These are phyloP conservation scores for Teunomyces panamensis DNA, from an alignment of 805 yeast genomes.

Conservation along the genomic window DNA sequence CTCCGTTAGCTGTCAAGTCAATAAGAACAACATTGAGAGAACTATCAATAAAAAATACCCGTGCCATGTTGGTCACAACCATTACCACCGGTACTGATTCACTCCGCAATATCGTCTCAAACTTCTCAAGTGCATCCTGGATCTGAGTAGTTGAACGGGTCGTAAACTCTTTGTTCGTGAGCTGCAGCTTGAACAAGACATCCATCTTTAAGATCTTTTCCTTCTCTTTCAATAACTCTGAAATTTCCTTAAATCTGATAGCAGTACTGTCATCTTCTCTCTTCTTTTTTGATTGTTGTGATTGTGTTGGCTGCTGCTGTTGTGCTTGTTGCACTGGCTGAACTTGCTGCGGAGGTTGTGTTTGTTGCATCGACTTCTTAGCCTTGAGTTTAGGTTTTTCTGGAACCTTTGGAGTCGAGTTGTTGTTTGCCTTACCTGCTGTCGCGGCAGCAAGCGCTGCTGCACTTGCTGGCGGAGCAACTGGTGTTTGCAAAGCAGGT, in stretches of 20 bases:
- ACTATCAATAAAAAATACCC: conserved; percentile 39
- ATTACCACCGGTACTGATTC: conserved; percentile 32
- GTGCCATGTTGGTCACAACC: conserved; percentile 37
- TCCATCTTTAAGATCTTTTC: conserved; percentile 43
- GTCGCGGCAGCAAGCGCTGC: conserved; percentile 4
- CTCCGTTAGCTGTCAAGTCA: conserved; percentile 41
- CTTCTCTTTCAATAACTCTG: conserved; percentile 25
- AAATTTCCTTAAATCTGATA: conserved; percentile 33
- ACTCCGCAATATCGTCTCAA: conserved; percentile 18
- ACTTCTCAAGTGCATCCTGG: conserved; percentile 27
- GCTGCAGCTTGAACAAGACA: conserved; percentile 34
- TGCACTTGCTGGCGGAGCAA: conserved; percentile 7
- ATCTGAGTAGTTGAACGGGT: conserved; percentile 21
- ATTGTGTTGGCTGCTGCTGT: conserved; percentile 1
- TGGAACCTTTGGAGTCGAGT: not conserved
- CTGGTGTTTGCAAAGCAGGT: not conserved
- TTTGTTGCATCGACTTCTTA: conserved; percentile 4
- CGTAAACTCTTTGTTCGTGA: conserved; percentile 22
- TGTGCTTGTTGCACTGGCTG: not conserved
- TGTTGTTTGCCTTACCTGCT: not conserved
- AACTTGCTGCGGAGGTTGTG: not conserved
- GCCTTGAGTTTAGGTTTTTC: conserved; percentile 8
- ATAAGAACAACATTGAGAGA: conserved; percentile 33
- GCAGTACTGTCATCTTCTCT: not conserved
- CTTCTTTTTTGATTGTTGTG: not conserved